Conservation (phyloP, 148 eudicot species). For the Vaccinium vitisidaea region DNA sequence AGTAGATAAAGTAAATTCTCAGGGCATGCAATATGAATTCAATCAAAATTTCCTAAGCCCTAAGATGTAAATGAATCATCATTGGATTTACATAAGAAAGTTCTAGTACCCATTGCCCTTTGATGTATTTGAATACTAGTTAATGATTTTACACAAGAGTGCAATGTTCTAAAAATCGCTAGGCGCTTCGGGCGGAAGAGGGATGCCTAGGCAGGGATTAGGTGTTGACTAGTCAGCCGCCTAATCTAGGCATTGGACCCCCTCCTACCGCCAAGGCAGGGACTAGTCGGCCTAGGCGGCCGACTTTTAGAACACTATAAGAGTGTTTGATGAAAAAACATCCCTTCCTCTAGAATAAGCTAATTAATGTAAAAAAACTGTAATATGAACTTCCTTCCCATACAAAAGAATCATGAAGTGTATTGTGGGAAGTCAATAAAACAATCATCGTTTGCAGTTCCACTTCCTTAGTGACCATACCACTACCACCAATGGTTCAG, state of each 20-base stretch:
- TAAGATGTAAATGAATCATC: neutral
- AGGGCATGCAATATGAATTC: neutral
- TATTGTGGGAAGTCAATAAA: neutral
- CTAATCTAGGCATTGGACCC: no score
- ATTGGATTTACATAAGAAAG: no score
- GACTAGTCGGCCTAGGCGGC: no score
- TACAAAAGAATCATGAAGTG: neutral
- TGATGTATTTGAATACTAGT: no score
- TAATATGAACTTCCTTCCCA: neutral
- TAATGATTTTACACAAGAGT: no score
- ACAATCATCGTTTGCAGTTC: neutral
- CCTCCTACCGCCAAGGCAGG: no score
- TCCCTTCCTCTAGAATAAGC: slow-evolving; percentile 2
- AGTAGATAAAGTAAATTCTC: neutral
- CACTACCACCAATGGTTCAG: neutral
- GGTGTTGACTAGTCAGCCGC: no score
- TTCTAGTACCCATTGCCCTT: no score
- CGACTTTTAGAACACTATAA: no score
- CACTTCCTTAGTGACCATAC: neutral
- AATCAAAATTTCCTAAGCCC: neutral
- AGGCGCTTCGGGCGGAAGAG: no score
- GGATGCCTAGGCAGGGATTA: no score
- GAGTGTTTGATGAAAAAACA: neutral
- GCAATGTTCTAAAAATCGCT: no score
- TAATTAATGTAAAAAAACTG: neutral